Conservation (phyloP, 2,329 filamentous ascomycete genomes). For the Ceratocystis cubensis region DNA sequence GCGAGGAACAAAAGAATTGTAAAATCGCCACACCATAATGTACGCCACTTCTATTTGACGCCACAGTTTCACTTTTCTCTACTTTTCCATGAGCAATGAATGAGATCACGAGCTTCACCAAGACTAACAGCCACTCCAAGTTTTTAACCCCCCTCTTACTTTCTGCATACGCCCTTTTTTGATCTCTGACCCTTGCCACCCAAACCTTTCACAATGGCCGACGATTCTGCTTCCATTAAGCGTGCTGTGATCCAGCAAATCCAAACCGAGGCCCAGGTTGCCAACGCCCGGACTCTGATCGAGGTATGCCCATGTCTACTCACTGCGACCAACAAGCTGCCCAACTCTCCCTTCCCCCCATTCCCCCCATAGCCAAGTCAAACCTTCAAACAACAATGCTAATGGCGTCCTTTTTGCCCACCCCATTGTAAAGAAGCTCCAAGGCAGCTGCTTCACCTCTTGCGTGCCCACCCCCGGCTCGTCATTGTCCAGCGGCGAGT, state of each 20-base stretch:
- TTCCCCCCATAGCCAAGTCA: background rate
- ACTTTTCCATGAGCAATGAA: background rate
- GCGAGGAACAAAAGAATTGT: background rate
- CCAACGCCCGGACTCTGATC: constrained; percentile 58
- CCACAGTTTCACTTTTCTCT: constrained; percentile 14
- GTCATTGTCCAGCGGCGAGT: constrained; percentile 54
- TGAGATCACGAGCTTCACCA: constrained; percentile 1
- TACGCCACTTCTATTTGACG: background rate
- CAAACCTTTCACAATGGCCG: constrained; percentile 14
- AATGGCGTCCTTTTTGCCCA: background rate
- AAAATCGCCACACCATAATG: background rate
- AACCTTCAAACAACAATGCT: background rate
- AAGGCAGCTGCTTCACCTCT: constrained; percentile 68
- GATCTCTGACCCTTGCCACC: too few species aligned
- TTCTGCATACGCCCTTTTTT: background rate
- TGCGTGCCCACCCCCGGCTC: constrained; percentile 59
- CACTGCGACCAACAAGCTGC: background rate
- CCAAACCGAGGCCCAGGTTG: constrained; percentile 49
- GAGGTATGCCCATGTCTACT: constrained; percentile 38
- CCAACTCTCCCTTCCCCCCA: too few species aligned
- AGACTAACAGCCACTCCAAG: background rate
- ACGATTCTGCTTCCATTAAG: constrained; percentile 45
- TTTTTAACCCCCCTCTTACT: background rate
- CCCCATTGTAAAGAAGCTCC: constrained; percentile 50
- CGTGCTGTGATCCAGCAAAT: constrained; percentile 53